Conservation (phyloP, 495 filamentous ascomycete species). For the Opeltia flavorubescens region DNA sequence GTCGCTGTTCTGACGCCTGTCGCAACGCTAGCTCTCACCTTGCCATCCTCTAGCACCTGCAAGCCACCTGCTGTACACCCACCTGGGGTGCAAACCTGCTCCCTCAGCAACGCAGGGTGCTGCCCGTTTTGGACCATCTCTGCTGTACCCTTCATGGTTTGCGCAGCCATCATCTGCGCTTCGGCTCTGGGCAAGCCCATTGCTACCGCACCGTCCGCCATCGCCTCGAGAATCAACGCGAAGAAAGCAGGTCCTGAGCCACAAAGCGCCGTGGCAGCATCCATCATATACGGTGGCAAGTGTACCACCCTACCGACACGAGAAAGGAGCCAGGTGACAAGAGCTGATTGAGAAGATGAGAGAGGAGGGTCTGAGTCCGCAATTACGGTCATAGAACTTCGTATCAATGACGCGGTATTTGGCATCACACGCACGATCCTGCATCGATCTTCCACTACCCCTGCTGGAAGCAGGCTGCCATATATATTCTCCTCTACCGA, state of each 20-base stretch:
- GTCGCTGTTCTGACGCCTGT: slow-evolving; percentile 67
- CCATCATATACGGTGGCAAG: slow-evolving; percentile 53
- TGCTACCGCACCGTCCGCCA: slow-evolving; percentile 65
- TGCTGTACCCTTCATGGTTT: slow-evolving; percentile 56
- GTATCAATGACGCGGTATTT: slow-evolving; percentile 54
- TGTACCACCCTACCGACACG: slow-evolving; percentile 47
- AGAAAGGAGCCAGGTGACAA: slow-evolving; percentile 67
- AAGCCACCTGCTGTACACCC: slow-evolving; percentile 71
- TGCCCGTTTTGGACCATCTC: slow-evolving; percentile 56
- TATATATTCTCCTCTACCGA: slow-evolving; percentile 37
- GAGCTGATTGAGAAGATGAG: slow-evolving; percentile 24
- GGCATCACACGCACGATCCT: slow-evolving; percentile 62
- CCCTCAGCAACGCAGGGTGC: slow-evolving; percentile 60
- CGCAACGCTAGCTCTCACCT: slow-evolving; percentile 52
- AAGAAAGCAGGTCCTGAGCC: slow-evolving; percentile 71
- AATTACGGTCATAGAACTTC: slow-evolving; percentile 74
- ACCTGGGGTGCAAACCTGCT: slow-evolving; percentile 68
- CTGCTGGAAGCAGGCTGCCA: not conserved
- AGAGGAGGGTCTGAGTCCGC: slow-evolving; percentile 42
- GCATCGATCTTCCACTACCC: slow-evolving; percentile 24
- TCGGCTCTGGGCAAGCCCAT: slow-evolving; percentile 68
- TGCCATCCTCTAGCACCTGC: slow-evolving; percentile 62
- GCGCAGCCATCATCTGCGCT: slow-evolving; percentile 67
- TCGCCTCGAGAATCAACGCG: slow-evolving; percentile 61
- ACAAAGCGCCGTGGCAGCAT: slow-evolving; percentile 59